A percentile compares a stretch with the other conserved stretches of the same genome.
Evolutionary conservation across 2,329 filamentous ascomycete species (phyloP).

Genomic region (Hypoxylon sp.): DNA sequence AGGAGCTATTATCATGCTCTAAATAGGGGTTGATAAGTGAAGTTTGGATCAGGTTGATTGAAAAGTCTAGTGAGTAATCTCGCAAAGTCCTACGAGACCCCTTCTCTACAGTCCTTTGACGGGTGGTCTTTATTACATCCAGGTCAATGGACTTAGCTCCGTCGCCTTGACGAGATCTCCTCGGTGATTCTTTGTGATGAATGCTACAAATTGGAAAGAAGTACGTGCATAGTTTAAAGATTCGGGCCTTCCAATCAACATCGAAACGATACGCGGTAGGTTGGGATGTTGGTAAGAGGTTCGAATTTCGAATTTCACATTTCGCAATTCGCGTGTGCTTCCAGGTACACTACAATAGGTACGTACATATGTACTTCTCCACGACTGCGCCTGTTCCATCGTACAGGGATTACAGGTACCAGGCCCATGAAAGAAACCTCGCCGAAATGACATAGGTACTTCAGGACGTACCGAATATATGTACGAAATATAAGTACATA

Average conservation of each 20-base stretch:
- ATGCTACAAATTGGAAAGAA: conserved; percentile 11
- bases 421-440: conserved; percentile 2
- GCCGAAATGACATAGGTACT: conserved; percentile 19
- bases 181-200: conserved; percentile 18
- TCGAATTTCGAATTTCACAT: not conserved
- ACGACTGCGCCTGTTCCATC: conserved; percentile 8
- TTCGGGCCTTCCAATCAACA: conserved; percentile 28
- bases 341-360: conserved; percentile 4
- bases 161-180: conserved; percentile 10
- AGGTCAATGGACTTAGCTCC: conserved; percentile 4
- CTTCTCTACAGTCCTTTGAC: conserved; percentile 16
- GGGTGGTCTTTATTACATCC: conserved; percentile 19
- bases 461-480: not conserved
- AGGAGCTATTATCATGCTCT: conserved; percentile 21
- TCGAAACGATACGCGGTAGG: conserved; percentile 4
- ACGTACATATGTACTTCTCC: conserved; percentile 14
- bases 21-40: conserved; percentile 16
- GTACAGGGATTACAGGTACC: conserved; percentile 4
- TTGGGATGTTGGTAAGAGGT: conserved; percentile 7
- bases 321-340: conserved; percentile 10
- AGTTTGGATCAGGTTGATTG: conserved; percentile 22
- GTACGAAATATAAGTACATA: conserved; percentile 8
- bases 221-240: conserved; percentile 8
- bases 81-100: conserved; percentile 12
- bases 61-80: conserved; percentile 19